Conservation (phyloP, 1,284 basidiomycete genomes). For the Pseudozyma pruni region DNA sequence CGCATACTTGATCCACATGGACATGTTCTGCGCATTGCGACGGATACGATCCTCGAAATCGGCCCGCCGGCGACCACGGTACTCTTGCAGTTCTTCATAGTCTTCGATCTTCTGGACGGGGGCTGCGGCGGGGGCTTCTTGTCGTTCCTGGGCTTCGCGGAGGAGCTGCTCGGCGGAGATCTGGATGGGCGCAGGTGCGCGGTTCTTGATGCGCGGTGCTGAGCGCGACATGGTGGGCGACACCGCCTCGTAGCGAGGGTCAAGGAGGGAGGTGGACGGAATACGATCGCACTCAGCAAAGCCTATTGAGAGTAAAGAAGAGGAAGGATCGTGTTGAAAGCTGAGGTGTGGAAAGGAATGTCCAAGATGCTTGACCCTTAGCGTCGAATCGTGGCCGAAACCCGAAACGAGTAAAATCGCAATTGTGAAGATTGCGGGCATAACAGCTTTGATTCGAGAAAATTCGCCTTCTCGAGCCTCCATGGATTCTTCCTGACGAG, state of each 20-base stretch:
- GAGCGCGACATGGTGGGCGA: constrained; percentile 52
- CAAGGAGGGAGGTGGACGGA: background rate
- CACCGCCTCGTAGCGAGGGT: background rate
- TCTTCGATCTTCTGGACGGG: constrained; percentile 77
- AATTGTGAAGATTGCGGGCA: too few relatives aligned
- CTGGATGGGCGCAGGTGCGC: constrained; percentile 91
- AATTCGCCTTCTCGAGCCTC: constrained; percentile 10
- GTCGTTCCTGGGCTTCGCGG: constrained; percentile 95
- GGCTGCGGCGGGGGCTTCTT: constrained; percentile 83
- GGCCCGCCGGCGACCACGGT: constrained; percentile 90
- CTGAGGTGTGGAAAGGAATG: constrained; percentile 1
- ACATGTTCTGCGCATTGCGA: constrained; percentile 79
- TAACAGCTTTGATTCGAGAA: constrained; percentile 4
- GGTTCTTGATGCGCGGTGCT: constrained; percentile 83
- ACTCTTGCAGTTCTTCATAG: constrained; percentile 95
- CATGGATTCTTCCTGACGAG: background rate
- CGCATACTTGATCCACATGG: constrained; percentile 74
- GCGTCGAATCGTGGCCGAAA: constrained; percentile 12
- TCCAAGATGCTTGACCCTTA: background rate
- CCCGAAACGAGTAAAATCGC: background rate
- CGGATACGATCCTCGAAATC: constrained; percentile 97
- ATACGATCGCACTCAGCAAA: too few relatives aligned
- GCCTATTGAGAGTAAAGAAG: too few relatives aligned
- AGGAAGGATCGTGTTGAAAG: background rate
- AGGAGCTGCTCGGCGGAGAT: constrained; percentile 98